phyloP scores from a whole-genome alignment of 2,329 filamentous ascomycete genomes.

The Thielaviopsis populi region DNA sequence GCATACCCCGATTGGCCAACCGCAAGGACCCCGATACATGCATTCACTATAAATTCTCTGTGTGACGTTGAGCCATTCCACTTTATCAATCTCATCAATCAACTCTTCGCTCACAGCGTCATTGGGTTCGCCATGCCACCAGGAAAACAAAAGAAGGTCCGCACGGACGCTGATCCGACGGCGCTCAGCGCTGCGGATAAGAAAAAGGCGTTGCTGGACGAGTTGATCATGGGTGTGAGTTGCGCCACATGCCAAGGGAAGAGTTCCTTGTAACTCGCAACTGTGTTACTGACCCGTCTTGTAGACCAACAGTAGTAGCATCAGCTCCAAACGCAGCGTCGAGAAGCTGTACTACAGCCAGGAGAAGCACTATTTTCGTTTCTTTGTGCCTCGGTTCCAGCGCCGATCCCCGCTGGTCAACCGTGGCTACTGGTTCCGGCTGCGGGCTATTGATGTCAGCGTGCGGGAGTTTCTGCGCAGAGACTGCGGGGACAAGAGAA shows the following conservation, averaged over 20 bases:
- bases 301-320: conserved; percentile 79
- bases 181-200: conserved; percentile 17
- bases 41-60: conserved; percentile 8
- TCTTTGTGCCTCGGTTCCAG: conserved; percentile 75
- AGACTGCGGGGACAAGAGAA: conserved; percentile 33
- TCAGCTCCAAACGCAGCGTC: conserved; percentile 85
- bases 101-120: neutral
- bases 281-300: conserved; percentile 13
- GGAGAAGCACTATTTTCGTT: conserved; percentile 70
- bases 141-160: neutral
- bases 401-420: conserved; percentile 80
- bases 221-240: conserved; percentile 42
- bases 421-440: conserved; percentile 72
- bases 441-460: conserved; percentile 64
- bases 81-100: neutral
- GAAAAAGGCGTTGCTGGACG: conserved; percentile 26
- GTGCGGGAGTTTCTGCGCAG: conserved; percentile 57
- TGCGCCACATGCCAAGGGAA: neutral
- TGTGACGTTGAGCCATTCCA: conserved; percentile 1
- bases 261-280: neutral
- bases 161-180: conserved; percentile 6
- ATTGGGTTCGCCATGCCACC: neutral
- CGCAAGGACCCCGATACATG: neutral
- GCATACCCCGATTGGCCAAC: neutral
- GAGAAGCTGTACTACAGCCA: conserved; percentile 67